phyloP scores from a whole-genome alignment of 495 filamentous ascomycete genomes.

The Annulohypoxylon moriforme region DNA sequence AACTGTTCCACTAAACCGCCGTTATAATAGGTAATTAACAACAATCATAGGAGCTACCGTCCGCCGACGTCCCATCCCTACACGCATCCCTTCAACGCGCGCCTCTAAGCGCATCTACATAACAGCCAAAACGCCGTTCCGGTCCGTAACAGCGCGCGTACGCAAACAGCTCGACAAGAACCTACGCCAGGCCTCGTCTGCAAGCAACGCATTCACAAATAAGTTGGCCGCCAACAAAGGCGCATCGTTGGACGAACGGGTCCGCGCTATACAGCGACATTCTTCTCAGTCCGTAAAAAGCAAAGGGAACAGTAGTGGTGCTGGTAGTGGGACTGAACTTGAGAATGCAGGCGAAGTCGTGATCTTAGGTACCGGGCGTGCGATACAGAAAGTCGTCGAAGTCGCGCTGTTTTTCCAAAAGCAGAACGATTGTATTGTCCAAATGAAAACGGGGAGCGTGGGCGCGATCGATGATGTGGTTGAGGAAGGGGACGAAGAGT shows the following conservation, averaged over 20 bases:
- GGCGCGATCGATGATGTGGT: conserved; percentile 78
- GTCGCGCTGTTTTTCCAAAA: conserved; percentile 73
- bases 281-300: neutral
- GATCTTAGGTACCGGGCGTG: conserved; percentile 81
- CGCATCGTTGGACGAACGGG: conserved; percentile 54
- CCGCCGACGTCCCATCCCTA: conserved; percentile 69
- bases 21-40: conserved; percentile 65
- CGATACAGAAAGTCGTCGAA: conserved; percentile 76
- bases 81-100: conserved; percentile 52
- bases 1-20: neutral
- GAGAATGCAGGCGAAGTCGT: conserved; percentile 68
- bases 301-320: conserved; percentile 4
- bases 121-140: conserved; percentile 78
- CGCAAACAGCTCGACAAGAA: conserved; percentile 77
- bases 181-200: conserved; percentile 58
- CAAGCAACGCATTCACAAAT: conserved; percentile 54
- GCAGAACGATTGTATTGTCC: conserved; percentile 65
- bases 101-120: conserved; percentile 75
- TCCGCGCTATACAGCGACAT: conserved; percentile 55
- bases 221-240: conserved; percentile 49
- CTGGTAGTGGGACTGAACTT: conserved; percentile 36
- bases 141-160: conserved; percentile 83
- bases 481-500: conserved; percentile 54
- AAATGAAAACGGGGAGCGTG: conserved; percentile 72
- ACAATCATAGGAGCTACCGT: conserved; percentile 79